phyloP scores from a whole-genome alignment of 768 basidiomycete species.

The Boletellus ananiceps region DNA sequence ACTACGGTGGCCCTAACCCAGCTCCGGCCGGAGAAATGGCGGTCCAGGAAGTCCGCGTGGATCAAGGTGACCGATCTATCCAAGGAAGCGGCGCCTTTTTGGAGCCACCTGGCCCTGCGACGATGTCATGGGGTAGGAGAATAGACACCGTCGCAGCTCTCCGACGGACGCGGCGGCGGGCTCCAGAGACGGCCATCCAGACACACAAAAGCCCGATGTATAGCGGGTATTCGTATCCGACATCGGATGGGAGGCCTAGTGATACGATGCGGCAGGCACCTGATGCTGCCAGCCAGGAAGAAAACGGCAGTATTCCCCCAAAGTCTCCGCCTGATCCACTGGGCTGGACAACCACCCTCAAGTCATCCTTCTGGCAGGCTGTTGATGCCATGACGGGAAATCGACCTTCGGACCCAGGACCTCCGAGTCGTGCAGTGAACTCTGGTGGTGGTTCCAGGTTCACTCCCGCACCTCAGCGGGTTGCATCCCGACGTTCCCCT shows the following conservation, averaged over 20 bases:
- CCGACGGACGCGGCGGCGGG: slow-evolving; percentile 9
- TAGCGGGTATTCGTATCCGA: slow-evolving; percentile 11
- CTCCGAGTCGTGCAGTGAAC: background rate
- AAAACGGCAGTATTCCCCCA: background rate
- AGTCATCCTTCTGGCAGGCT: slow-evolving; percentile 43
- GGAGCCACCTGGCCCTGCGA: slow-evolving; percentile 21
- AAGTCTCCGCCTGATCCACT: slow-evolving; percentile 13
- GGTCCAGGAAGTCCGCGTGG: background rate
- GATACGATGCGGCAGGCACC: background rate
- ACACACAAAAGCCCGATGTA: slow-evolving; percentile 12
- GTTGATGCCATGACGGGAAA: slow-evolving; percentile 48
- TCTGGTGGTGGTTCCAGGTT: slow-evolving; percentile 13
- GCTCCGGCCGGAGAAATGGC: background rate
- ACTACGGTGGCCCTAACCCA: background rate
- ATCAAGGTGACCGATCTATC: background rate
- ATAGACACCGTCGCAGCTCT: slow-evolving; percentile 23
- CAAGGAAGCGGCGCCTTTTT: slow-evolving; percentile 5
- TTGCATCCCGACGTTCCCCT: slow-evolving; percentile 11
- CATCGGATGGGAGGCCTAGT: background rate
- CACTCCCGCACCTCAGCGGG: slow-evolving; percentile 20
- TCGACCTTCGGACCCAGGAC: slow-evolving; percentile 22
- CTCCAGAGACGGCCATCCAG: slow-evolving; percentile 2
- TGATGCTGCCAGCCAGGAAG: background rate
- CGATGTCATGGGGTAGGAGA: slow-evolving; percentile 28
- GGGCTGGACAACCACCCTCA: slow-evolving; percentile 41